Base-by-base conservation (phyloP, 495 filamentous ascomycete species). In the Aspergillus asperescens region DNA sequence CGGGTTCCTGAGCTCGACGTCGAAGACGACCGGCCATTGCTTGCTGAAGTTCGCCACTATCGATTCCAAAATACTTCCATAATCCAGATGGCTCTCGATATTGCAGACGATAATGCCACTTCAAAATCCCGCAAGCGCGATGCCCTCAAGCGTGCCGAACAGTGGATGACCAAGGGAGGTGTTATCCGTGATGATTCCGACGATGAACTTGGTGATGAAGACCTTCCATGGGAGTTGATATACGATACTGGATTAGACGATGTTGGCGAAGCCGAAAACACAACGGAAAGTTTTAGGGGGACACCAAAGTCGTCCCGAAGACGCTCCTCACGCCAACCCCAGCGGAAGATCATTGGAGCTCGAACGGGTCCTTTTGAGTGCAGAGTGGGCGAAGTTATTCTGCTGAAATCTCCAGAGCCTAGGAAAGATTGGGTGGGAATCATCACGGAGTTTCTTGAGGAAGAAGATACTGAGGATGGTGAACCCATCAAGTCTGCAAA, bases 221-320 rank as follows among this genome's bases (percentile, higher is more conserved):
- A 95, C 66, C 73, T 77, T 35, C 89, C 90, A 1, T 98, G 93
- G 93, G 83, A 94, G 64, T 98, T 91, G 92, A 83, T 96, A 24
- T 93, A 93, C 69, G 75, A 75, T 24, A 55, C 68, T 3, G 59
- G 68, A 22, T 50, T 64, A 15, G 60, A 67, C 5, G 45, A 58
- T 2, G 58, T 5, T 55, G 65, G 2, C 47, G 61, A 1, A 56
- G 61, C 7, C 1, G 55, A 64, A 34, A 49, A 57, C 6, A 59
- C 34, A n/a, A 57, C 55, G 13, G 63, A 57, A 5, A 63, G 45
- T n/a, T 49, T 56, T 4, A 45, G 66, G 43, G 63, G 77, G 62
- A 64, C 66, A 63, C 63, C 67, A 54, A 66, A 62, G 54, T 56
- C 67, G 10, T 57, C 46, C 15, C 63, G 69, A 18, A 65, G 64